A percentile compares a stretch with the other conserved stretches of the same genome.
phyloP scores from a whole-genome alignment of 1,284 basidiomycete genomes.

The Boletus mariae region DNA sequence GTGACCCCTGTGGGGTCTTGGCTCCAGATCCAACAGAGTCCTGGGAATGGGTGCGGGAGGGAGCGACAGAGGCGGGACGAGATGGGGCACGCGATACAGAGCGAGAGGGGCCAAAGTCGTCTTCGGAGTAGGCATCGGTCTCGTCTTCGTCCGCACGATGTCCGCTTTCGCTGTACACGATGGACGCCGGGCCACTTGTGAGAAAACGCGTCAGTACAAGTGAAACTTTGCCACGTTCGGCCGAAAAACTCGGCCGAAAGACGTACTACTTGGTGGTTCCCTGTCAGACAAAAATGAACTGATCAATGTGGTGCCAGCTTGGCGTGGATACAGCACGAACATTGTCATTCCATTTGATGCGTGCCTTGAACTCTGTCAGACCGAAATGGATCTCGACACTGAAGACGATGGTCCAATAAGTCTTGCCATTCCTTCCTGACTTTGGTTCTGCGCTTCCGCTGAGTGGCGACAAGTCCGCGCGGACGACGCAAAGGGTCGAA shows the following conservation, averaged over 20 bases:
- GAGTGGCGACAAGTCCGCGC: conserved; percentile 68
- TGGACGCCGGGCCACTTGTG: conserved; percentile 67
- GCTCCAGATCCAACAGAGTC: conserved; percentile 29
- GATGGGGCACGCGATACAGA: conserved; percentile 28
- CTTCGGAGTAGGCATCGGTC: conserved; percentile 50
- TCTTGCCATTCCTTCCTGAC: conserved; percentile 57
- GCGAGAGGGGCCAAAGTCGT: conserved; percentile 39
- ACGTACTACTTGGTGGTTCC: conserved; percentile 63
- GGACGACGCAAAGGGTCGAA: conserved; percentile 71
- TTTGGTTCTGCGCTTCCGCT: conserved; percentile 66
- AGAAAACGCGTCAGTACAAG: conserved; percentile 6
- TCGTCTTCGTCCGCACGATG: conserved; percentile 71
- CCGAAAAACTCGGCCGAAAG: neutral
- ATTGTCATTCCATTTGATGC: conserved; percentile 77
- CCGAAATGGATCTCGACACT: conserved; percentile 80
- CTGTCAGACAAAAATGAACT: conserved; percentile 31
- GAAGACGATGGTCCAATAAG: conserved; percentile 77
- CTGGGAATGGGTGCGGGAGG: conserved; percentile 30
- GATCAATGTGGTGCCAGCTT: conserved; percentile 3
- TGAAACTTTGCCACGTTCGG: neutral
- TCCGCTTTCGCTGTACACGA: conserved; percentile 75
- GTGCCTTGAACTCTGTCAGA: conserved; percentile 72
- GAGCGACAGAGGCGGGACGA: conserved; percentile 27
- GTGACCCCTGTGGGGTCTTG: conserved; percentile 27
- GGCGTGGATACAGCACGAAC: conserved; percentile 40